Conservation (phyloP, 2,329 filamentous ascomycete genomes). For the Keithomyces neogunnii region DNA sequence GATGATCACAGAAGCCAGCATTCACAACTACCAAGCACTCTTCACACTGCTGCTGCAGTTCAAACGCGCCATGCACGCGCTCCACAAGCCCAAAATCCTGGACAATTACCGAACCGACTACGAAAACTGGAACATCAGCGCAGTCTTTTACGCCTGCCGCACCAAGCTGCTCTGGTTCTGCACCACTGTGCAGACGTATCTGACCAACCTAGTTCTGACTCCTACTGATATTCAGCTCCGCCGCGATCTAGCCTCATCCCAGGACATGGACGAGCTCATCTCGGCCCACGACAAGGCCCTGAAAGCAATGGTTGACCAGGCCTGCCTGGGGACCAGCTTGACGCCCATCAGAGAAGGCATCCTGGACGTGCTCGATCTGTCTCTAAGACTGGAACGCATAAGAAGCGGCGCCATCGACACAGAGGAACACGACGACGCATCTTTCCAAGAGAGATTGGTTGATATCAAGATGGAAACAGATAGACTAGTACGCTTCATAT, state of each 20-base stretch:
- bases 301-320: slow-evolving; percentile 54
- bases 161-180: slow-evolving; percentile 71
- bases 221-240: slow-evolving; percentile 50
- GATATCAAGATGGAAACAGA: slow-evolving; percentile 56
- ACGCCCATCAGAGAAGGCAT: slow-evolving; percentile 64
- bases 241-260: slow-evolving; percentile 46
- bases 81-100: slow-evolving; percentile 47
- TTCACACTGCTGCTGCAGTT: slow-evolving; percentile 73
- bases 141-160: slow-evolving; percentile 52
- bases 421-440: slow-evolving; percentile 21
- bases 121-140: slow-evolving; percentile 32
- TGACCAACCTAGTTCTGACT: slow-evolving; percentile 64
- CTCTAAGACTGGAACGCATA: slow-evolving; percentile 58
- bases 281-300: slow-evolving; percentile 57
- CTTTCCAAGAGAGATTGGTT: slow-evolving; percentile 43
- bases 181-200: slow-evolving; percentile 64
- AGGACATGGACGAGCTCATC: slow-evolving; percentile 78
- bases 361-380: slow-evolving; percentile 68
- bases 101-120: slow-evolving; percentile 29
- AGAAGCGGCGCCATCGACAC: slow-evolving; percentile 21
- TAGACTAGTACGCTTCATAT: slow-evolving; percentile 59
- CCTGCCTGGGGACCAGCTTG: slow-evolving; percentile 61
- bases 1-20: slow-evolving; percentile 58
- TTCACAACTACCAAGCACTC: slow-evolving; percentile 60
- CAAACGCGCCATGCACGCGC: slow-evolving; percentile 57